A percentile compares a stretch with the other conserved stretches of the same genome.
These are phyloP conservation scores for Sporisorium sorghi DNA, from an alignment of 1,284 basidiomycete species.

Conservation along the genomic window DNA sequence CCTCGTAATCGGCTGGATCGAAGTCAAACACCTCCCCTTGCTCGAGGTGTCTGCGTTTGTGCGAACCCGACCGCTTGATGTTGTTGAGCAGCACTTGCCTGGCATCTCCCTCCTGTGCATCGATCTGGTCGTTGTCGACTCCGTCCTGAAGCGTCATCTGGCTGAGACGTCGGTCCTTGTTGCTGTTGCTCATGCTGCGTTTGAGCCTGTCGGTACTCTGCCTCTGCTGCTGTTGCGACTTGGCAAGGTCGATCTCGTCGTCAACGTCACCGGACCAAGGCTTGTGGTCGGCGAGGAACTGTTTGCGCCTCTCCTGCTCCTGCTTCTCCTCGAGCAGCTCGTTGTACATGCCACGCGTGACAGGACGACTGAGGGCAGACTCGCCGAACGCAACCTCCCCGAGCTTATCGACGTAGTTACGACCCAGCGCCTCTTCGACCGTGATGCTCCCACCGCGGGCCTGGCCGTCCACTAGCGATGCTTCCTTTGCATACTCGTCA, in stretches of 20 bases:
- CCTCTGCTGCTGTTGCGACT: constrained; percentile 9
- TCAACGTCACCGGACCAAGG: constrained; percentile 30
- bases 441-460: constrained; percentile 30
- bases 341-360: constrained; percentile 54
- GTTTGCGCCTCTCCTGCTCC: constrained; percentile 34
- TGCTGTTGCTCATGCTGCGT: constrained; percentile 30
- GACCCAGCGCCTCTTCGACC: constrained; percentile 45
- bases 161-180: constrained; percentile 34
- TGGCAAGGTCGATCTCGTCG: constrained; percentile 18
- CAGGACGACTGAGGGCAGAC: constrained; percentile 54
- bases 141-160: constrained; percentile 47
- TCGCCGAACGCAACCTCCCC: constrained; percentile 59
- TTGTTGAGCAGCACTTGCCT: constrained; percentile 28
- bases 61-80: constrained; percentile 22
- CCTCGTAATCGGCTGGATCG: constrained; percentile 40
- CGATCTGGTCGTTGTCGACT: constrained; percentile 23
- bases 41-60: constrained; percentile 13
- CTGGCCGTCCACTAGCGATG: constrained; percentile 14
- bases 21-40: constrained; percentile 33
- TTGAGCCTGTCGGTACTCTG: constrained; percentile 13
- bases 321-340: constrained; percentile 56
- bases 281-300: constrained; percentile 26
- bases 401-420: constrained; percentile 58
- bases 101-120: constrained; percentile 14
- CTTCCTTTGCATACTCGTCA: not conserved